Percentiles rank a stretch among this genome's conserved stretches.
phyloP scores from a whole-genome alignment of 441 rosid species.

The Biscutella laevigata region DNA sequence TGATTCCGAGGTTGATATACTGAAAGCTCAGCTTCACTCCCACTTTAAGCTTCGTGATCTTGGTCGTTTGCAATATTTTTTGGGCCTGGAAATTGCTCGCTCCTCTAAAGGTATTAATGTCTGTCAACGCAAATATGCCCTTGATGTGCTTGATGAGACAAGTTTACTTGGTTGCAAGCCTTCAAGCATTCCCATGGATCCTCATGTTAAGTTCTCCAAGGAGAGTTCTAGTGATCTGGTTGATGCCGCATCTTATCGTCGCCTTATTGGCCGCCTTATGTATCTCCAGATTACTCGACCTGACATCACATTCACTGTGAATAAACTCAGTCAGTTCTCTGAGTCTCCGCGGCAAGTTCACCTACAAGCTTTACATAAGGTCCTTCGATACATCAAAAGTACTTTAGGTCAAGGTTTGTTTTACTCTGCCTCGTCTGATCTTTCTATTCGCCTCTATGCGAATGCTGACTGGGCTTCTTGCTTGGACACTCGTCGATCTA shows the following conservation, averaged over 20 bases:
- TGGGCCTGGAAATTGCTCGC: too few relatives aligned
- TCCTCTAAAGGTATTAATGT: too few relatives aligned
- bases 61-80: too few relatives aligned
- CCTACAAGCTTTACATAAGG: background rate
- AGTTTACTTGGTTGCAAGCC: background rate
- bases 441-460: background rate
- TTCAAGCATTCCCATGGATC: background rate
- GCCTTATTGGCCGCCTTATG: background rate
- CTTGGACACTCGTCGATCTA: too few relatives aligned
- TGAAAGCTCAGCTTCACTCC: too few relatives aligned
- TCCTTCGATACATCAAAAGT: background rate
- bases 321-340: background rate
- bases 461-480: background rate
- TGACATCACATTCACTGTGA: background rate
- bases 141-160: background rate
- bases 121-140: background rate
- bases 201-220: background rate
- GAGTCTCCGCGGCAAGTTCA: background rate
- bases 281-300: background rate
- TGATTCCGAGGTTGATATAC: too few relatives aligned
- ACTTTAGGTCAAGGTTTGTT: background rate
- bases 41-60: too few relatives aligned
- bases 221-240: background rate
- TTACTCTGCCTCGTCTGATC: background rate
- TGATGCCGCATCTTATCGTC: background rate